Evolutionary conservation across 768 basidiomycete species (phyloP), one percentile per base, ranked within the genome.

Genomic region (Goffeauzyma gilvescens): DNA sequence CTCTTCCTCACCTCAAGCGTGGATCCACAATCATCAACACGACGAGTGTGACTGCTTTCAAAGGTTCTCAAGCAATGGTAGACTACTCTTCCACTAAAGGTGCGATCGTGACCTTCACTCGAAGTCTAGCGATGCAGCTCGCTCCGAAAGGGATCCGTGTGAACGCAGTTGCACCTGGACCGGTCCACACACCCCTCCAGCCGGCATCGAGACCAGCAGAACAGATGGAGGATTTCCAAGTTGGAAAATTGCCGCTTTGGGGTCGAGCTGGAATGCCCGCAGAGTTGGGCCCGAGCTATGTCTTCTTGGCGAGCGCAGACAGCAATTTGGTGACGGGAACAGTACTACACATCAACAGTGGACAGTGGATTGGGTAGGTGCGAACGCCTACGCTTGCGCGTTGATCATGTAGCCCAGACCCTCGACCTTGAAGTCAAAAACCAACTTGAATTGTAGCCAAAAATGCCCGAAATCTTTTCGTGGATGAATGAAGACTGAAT

Each of bases 41-140:
- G 5, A 69, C 74, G 4, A 71, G 69, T 5, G 75, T 77, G 22
- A 73, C 73, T 0, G 71, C 71, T 12, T 72, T 71, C 57, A 67
- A 63, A 42, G 59, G 62, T 2, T 57, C 53, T 18, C 56, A 62
- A 5, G 40, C 45, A 21, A 63, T 64, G 60, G 44, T 65, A 25
- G 73, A 75, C 56, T 75, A 75, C 60, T 69, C 69, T 5, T 52
- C 70, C 1, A 77, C 76, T 6, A 77, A 78, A 60, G 75, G 74
- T 3, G 73, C 72, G 5, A 74, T 76, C 51, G 53, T 71, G 6
- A 62, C 70, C 10, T 76, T 76, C 57, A 75, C 72, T 5, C 69
- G 73, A 17, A 68, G 71, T 7, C 64, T 76, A 27, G 70, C 74
- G 0, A 51, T 65, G 24, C 72, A 75, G 38, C 62, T 75, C 17